Evolutionary conservation across 306 rosid genomes (phyloP), one percentile per base, ranked within the genome.

Genomic region (Begonia peltatifolia): DNA sequence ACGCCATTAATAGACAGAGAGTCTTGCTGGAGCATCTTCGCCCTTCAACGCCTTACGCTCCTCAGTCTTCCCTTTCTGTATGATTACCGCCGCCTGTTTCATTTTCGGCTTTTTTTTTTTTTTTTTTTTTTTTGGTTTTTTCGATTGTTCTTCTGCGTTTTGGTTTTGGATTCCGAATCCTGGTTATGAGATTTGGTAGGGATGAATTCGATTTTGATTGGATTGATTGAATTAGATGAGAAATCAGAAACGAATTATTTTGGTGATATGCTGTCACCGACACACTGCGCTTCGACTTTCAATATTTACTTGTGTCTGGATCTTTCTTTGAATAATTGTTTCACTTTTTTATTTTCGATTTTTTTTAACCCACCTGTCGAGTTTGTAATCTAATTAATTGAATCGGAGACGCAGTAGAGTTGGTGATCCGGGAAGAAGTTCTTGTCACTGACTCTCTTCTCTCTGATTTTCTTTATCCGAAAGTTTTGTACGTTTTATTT

Each of bases 11-110:
- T 43, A 42, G 65, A 25, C 65, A 61, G 52, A 61, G 53, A 55
- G 58, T 61, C 44, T 61, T 61, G 57, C 65, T 61, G 14, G 57
- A 61, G 7, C 65, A 61, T 52, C 65, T 61, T 30, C 65, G 58
- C 6, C 65, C 65, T 11, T 51, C 65, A 14, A 20, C 65, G 10
- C 15, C 53, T 61, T 48, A 47, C 12, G 14, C 12, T 46, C 44
- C 52, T 4, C 55, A 61, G n/a, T 61, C 65, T 23, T 25, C 58
- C 3, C 47, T 61, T 1, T 61, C 65, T 55, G 65, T 61, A 52
- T 18, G 52, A 61, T 61, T 10, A 44, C 14, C 6, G 5, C 13
- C 16, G n/a, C 43, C 41, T 60, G 0, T 23, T 20, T 10, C 12
- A 22, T 50, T 61, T 18, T 61, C 42, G 10, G 2, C 14, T 38